phyloP scores from a whole-genome alignment of 331 rosid species.

The Acacia concinna region DNA sequence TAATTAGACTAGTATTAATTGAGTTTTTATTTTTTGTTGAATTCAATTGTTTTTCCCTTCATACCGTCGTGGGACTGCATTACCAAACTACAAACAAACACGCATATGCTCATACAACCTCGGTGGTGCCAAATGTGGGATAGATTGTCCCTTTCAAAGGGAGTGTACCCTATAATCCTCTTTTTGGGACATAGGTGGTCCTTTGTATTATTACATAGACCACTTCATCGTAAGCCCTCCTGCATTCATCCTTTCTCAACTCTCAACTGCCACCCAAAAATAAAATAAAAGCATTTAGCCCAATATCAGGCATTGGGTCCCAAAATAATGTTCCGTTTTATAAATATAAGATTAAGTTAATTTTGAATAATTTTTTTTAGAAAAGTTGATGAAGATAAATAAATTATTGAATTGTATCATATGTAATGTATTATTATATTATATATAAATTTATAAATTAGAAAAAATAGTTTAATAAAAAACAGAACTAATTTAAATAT shows the following conservation, averaged over 20 bases:
- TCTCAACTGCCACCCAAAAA: not conserved
- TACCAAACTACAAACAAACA: not conserved
- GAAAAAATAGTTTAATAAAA: too few relatives aligned
- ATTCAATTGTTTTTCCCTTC: too few relatives aligned
- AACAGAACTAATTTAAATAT: too few relatives aligned
- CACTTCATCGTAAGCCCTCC: not conserved
- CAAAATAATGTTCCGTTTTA: too few relatives aligned
- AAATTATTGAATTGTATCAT: too few relatives aligned
- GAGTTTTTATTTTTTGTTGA: not conserved
- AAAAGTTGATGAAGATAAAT: too few relatives aligned
- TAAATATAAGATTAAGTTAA: too few relatives aligned
- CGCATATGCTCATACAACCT: not conserved
- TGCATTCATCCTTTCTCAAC: not conserved
- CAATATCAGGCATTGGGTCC: too few relatives aligned
- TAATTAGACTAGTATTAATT: not conserved
- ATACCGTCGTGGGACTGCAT: too few relatives aligned
- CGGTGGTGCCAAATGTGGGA: not conserved
- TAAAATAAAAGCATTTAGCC: not conserved
- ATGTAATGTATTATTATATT: too few relatives aligned
- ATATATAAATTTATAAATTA: too few relatives aligned
- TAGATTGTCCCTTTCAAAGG: not conserved
- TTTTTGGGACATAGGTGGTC: not conserved
- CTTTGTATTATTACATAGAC: not conserved
- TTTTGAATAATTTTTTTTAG: too few relatives aligned
- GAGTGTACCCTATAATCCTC: not conserved